A percentile compares a stretch with the other conserved stretches of the same genome.
These are phyloP conservation scores for Fusarium illudens DNA, from an alignment of 2,329 filamentous ascomycete species.

Conservation along the genomic window DNA sequence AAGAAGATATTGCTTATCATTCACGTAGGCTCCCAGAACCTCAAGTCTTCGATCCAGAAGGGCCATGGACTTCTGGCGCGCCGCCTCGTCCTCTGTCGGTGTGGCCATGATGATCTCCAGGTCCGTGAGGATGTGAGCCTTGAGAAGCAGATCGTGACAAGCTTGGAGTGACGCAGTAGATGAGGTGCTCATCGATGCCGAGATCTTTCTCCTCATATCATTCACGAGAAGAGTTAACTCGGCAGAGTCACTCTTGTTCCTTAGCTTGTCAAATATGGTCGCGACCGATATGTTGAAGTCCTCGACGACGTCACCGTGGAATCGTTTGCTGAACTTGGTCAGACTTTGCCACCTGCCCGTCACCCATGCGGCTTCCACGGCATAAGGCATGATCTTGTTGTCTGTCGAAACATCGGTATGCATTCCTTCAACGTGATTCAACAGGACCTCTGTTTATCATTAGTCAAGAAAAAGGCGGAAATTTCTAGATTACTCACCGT, in stretches of 20 bases:
- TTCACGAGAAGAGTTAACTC: slow-evolving; percentile 67
- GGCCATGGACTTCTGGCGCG: slow-evolving; percentile 45
- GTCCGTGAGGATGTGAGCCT: slow-evolving; percentile 87
- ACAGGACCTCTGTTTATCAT: slow-evolving; percentile 71
- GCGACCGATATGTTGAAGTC: slow-evolving; percentile 89
- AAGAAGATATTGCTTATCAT: slow-evolving; percentile 93
- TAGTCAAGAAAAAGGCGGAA: slow-evolving; percentile 17
- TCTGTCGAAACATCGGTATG: slow-evolving; percentile 60
- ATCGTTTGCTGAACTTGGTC: slow-evolving; percentile 68
- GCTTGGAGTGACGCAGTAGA: slow-evolving; percentile 82
- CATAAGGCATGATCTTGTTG: slow-evolving; percentile 78
- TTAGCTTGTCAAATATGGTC: slow-evolving; percentile 62
- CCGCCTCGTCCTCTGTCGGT: slow-evolving; percentile 53
- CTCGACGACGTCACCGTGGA: slow-evolving; percentile 56
- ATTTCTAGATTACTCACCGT: slow-evolving; percentile 69
- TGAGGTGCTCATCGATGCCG: slow-evolving; percentile 77
- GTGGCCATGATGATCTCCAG: slow-evolving; percentile 76
- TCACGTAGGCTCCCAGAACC: slow-evolving; percentile 85
- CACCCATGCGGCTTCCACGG: slow-evolving; percentile 91
- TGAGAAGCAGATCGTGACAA: slow-evolving; percentile 85
- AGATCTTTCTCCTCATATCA: slow-evolving; percentile 73
- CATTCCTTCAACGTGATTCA: slow-evolving; percentile 88
- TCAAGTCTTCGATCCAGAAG: slow-evolving; percentile 79
- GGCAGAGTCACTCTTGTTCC: slow-evolving; percentile 60
- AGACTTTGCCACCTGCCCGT: slow-evolving; percentile 83